Percentiles rank a stretch among this genome's conserved stretches.
Conservation (phyloP, 768 basidiomycete genomes). For the Rickenella mellea region DNA sequence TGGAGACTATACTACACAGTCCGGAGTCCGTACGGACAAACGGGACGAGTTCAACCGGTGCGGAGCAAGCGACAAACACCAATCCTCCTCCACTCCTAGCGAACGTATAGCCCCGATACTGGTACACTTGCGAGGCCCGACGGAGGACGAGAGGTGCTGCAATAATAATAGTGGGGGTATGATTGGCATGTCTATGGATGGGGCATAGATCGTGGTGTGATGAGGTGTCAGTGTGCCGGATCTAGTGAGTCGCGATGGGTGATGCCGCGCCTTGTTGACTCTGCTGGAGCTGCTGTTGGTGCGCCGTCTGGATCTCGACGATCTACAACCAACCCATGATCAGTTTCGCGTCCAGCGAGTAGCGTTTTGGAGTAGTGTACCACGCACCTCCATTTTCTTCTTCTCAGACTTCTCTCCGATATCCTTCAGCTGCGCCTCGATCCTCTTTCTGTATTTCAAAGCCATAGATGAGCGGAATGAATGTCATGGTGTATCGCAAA, state of each 20-base stretch:
- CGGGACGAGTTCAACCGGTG: too few relatives aligned
- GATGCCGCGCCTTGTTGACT: background rate
- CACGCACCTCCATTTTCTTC: constrained; percentile 70
- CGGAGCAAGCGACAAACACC: too few relatives aligned
- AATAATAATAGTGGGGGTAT: too few relatives aligned
- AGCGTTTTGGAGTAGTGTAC: background rate
- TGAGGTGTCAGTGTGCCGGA: too few relatives aligned
- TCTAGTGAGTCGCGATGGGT: too few relatives aligned
- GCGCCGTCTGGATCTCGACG: constrained; percentile 53
- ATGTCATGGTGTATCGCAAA: background rate
- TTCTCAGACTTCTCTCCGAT: constrained; percentile 66
- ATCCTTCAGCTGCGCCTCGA: constrained; percentile 77
- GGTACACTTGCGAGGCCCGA: too few relatives aligned
- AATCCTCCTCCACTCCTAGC: too few relatives aligned
- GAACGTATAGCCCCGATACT: too few relatives aligned
- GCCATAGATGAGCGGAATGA: constrained; percentile 6
- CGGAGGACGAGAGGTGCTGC: too few relatives aligned
- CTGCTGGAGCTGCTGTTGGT: constrained; percentile 37
- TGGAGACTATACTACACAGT: constrained; percentile 59
- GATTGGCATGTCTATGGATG: too few relatives aligned
- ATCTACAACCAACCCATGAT: constrained; percentile 32
- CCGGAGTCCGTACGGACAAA: constrained; percentile 58
- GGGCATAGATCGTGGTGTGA: too few relatives aligned
- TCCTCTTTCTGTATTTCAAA: constrained; percentile 46
- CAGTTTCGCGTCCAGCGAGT: background rate